These are phyloP conservation scores for Aquilaria agallochum DNA, from an alignment of 441 rosid genomes.

Conservation along the genomic window DNA sequence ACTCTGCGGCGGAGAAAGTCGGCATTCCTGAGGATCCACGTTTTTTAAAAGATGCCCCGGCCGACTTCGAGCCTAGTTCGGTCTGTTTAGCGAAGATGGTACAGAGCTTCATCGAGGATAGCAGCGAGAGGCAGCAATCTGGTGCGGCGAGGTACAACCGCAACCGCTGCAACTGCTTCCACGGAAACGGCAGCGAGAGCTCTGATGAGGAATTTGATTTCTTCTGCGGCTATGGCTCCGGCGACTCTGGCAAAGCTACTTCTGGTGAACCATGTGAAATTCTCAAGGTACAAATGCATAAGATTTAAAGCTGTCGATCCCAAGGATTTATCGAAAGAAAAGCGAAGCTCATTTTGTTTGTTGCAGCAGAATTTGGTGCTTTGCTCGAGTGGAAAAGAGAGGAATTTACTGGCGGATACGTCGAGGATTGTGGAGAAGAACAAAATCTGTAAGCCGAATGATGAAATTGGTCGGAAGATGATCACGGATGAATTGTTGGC, in stretches of 20 bases:
- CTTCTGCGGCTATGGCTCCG: constrained; percentile 16
- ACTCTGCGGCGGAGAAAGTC: constrained; percentile 34
- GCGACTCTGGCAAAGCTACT: constrained; percentile 25
- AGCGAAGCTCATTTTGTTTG: not conserved
- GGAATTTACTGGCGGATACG: constrained; percentile 50
- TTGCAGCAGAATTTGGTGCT: constrained; percentile 50
- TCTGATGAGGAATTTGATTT: constrained; percentile 65
- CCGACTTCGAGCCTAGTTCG: constrained; percentile 79
- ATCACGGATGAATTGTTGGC: constrained; percentile 44
- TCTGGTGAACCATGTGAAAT: constrained; percentile 44
- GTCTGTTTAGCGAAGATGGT: constrained; percentile 74
- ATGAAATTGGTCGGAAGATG: constrained; percentile 37
- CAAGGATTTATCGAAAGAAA: not conserved
- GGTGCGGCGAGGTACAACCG: constrained; percentile 20
- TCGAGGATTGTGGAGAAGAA: constrained; percentile 61
- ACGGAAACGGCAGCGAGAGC: constrained; percentile 47
- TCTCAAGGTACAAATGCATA: constrained; percentile 49
- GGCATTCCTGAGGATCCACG: constrained; percentile 24
- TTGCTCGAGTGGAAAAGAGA: constrained; percentile 43
- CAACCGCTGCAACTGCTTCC: constrained; percentile 60
- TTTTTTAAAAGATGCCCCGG: constrained; percentile 31
- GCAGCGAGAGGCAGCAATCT: constrained; percentile 1
- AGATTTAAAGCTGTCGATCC: not conserved
- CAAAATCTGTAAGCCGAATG: constrained; percentile 43
- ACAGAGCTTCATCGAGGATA: constrained; percentile 48